Percentiles rank a stretch among this genome's conserved stretches.
These are phyloP conservation scores for Striga asiatica DNA, from an alignment of 257 asterid species.

Conservation along the genomic window DNA sequence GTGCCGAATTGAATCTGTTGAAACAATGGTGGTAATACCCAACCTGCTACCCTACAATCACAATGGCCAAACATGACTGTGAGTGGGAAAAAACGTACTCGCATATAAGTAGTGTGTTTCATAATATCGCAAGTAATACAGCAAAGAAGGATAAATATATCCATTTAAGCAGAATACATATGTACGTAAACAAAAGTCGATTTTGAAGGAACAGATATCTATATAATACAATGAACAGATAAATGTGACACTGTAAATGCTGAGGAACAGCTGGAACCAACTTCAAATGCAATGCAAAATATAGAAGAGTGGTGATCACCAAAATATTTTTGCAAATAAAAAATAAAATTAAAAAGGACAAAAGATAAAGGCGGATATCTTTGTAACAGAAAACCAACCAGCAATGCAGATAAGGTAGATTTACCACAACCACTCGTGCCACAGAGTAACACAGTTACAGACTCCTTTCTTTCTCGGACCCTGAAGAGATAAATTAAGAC, in stretches of 20 bases:
- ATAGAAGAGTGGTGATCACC: not conserved
- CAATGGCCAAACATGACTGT: not conserved
- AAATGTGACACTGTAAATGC: not conserved
- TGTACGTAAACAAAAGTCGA: not conserved
- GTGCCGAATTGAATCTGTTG: constrained; percentile 89
- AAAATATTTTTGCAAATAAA: no score
- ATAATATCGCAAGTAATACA: not conserved
- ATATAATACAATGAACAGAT: not conserved
- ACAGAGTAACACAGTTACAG: constrained; percentile 68
- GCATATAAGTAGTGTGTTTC: not conserved
- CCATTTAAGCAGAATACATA: not conserved
- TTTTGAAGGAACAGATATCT: not conserved
- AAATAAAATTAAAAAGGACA: no score
- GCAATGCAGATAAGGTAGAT: constrained; percentile 88
- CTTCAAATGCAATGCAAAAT: not conserved
- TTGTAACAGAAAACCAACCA: constrained; percentile 41
- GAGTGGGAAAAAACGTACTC: not conserved
- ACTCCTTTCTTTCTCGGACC: constrained; percentile 76
- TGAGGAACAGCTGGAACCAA: not conserved
- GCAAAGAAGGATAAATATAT: not conserved
- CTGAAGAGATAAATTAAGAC: constrained; percentile 23
- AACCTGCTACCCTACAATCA: constrained; percentile 73
- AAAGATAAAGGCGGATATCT: not conserved
- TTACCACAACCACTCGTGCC: constrained; percentile 98
- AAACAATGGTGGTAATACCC: constrained; percentile 83